A percentile compares a stretch with the other conserved stretches of the same genome.
Conservation (phyloP, 2,329 filamentous ascomycete genomes). For the Hypoxylon sp. region DNA sequence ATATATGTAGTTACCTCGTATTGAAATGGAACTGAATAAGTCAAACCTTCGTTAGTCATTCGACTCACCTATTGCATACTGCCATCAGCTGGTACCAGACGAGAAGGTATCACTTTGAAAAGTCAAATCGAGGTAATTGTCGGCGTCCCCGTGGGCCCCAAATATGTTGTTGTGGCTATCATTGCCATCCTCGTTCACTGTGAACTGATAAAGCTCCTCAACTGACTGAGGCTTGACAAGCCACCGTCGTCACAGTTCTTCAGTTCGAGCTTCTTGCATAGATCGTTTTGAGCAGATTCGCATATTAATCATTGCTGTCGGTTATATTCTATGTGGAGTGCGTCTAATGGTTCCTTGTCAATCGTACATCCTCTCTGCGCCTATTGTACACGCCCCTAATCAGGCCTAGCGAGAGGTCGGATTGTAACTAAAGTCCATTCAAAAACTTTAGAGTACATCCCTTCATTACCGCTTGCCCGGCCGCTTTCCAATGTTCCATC, state of each 20-base stretch:
- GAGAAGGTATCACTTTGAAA: neutral
- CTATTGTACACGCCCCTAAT: conserved; percentile 29
- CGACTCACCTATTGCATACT: neutral
- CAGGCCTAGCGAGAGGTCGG: neutral
- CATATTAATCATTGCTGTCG: conserved; percentile 4
- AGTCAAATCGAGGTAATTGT: neutral
- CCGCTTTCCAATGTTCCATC: conserved; percentile 92
- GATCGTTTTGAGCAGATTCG: neutral
- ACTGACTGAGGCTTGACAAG: neutral
- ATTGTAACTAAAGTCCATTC: conserved; percentile 1
- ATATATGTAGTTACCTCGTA: neutral
- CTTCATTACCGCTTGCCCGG: conserved; percentile 45
- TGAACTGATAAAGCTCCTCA: neutral
- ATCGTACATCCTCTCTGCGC: conserved; percentile 30
- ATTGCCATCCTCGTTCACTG: neutral
- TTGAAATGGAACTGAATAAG: neutral
- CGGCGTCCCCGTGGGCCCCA: conserved; percentile 1
- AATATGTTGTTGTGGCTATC: neutral
- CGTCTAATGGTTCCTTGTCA: conserved; percentile 32
- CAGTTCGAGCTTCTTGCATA: neutral
- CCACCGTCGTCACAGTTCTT: neutral
- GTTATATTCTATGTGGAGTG: conserved; percentile 43
- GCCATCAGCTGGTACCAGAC: neutral
- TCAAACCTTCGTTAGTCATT: neutral
- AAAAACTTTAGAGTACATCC: conserved; percentile 2